Evolutionary conservation across 768 basidiomycete species (phyloP), one percentile per base, ranked within the genome.

Genomic region (Naganishia antarctica): DNA sequence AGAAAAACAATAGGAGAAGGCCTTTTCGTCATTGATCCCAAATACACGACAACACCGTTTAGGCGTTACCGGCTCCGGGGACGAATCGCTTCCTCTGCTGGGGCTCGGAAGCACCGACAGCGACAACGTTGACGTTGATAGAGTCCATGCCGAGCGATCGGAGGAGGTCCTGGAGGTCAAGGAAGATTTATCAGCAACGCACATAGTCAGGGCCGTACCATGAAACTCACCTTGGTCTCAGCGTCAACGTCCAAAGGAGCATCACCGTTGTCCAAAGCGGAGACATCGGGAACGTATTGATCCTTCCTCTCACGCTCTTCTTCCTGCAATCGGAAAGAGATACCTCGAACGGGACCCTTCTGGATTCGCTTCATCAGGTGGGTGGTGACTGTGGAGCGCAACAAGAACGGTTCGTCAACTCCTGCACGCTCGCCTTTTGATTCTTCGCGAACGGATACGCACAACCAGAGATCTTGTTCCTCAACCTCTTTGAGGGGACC

Each of bases 351-450:
- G 74, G 96, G 96, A 3, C 96, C 96, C 66, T 86, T 86, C 80
- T 96, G 91, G 75, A 99, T 99, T 76, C 96, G 92, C 85, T 92
- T 97, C 96, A 99, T 99, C 80, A 99, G 83, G 79, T 99, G 96
- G 74, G 96, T 99, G 66, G 96, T 99, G 86, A 98, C 75, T 76
- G 67, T 4, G 29, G 44, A 40, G 23, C 28, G 41, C 41, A 32
- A 37, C n/a, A 31, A 62, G 23, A 34, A 62, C 18, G 23, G 15
- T 18, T 4, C 25, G 21, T 34, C 37, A 66, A 49, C 29, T n/a
- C n/a, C n/a, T n/a, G n/a, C n/a, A n/a, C 50, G 31, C 21, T 51
- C 1, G 4, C 21, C 23, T 16, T 25, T 59, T 40, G 18, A 25
- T 45, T 2, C 37, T 15, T 25, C 45, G 60, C 32, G 16, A 9